phyloP scores from a whole-genome alignment of 306 rosid species.

The Medicago ruthenica region DNA sequence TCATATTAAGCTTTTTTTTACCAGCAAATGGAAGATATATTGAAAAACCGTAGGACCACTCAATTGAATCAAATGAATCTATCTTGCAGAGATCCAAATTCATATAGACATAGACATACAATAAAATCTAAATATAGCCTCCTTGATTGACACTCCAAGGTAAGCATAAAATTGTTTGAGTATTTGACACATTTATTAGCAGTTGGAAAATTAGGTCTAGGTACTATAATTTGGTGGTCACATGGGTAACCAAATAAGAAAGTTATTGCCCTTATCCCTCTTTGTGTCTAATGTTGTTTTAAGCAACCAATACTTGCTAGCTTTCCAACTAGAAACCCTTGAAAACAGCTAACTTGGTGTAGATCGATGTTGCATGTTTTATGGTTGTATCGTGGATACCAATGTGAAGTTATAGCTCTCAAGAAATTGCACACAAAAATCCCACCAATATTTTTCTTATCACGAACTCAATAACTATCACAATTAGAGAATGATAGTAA shows the following conservation, averaged over 20 bases:
- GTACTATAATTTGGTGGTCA: constrained; percentile 31
- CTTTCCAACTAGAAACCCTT: constrained; percentile 39
- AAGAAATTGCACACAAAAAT: background rate
- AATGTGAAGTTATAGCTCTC: background rate
- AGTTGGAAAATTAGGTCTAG: constrained; percentile 41
- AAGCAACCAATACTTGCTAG: constrained; percentile 30
- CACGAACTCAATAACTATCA: no score
- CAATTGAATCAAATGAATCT: no score
- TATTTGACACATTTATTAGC: constrained; percentile 18
- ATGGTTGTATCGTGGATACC: constrained; percentile 35
- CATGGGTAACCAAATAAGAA: constrained; percentile 45
- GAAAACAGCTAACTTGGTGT: constrained; percentile 29
- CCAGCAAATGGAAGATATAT: no score
- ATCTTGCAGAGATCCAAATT: no score
- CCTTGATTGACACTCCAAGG: background rate
- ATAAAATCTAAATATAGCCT: no score
- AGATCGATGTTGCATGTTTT: constrained; percentile 18
- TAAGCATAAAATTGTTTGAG: background rate
- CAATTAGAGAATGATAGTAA: no score
- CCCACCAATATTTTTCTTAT: no score
- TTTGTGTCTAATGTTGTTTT: constrained; percentile 19
- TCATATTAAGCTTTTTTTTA: no score
- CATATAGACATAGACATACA: no score
- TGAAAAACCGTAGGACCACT: no score
- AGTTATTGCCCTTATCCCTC: constrained; percentile 34